Conservation (phyloP, 257 asterid genomes). For the Solanum corneliomulleri region DNA sequence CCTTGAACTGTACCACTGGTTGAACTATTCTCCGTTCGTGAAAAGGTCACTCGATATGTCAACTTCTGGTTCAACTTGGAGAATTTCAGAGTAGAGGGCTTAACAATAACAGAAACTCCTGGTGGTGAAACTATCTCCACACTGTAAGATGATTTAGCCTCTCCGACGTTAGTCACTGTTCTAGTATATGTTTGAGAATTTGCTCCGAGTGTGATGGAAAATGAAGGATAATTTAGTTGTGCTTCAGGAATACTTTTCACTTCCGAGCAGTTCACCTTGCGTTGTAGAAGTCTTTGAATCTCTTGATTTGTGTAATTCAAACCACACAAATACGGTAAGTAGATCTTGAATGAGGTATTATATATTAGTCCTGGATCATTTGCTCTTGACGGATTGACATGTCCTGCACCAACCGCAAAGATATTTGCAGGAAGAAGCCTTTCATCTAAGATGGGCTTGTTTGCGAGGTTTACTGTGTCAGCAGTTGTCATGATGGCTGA, state of each 20-base stretch:
- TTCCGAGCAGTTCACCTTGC: neutral
- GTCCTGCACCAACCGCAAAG: neutral
- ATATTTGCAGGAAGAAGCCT: neutral
- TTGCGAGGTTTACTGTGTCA: neutral
- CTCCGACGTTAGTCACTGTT: conserved; percentile 11
- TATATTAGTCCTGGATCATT: neutral
- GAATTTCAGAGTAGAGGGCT: neutral
- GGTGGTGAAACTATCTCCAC: conserved; percentile 7
- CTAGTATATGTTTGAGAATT: neutral
- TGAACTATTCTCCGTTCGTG: neutral
- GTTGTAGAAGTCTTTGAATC: neutral
- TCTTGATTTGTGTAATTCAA: neutral
- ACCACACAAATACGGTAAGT: neutral
- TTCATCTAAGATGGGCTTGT: neutral
- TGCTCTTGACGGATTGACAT: neutral
- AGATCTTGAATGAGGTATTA: neutral
- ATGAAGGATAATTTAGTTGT: neutral
- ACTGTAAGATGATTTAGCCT: neutral
- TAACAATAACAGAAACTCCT: neutral
- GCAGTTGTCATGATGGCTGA: neutral
- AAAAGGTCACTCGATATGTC: conserved; percentile 2
- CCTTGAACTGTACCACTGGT: neutral
- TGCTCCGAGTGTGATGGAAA: neutral
- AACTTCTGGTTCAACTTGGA: neutral
- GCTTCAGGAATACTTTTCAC: neutral